Conservation (phyloP, 352 stramenopile genomes). For the Pseudoperonospora humuli region DNA sequence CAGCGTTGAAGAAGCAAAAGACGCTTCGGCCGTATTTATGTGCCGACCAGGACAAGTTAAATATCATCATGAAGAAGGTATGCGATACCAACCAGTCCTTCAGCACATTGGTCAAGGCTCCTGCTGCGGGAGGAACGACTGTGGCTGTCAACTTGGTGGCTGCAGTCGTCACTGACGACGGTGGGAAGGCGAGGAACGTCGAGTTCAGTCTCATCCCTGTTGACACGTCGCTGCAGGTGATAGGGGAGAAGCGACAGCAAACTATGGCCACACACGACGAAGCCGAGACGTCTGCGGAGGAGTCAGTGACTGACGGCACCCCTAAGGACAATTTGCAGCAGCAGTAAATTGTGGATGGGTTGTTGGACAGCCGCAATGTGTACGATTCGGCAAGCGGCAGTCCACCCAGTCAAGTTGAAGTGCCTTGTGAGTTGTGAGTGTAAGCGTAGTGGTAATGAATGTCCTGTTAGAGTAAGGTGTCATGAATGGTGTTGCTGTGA, state of each 20-base stretch:
- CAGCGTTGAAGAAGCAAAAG: constrained; percentile 50
- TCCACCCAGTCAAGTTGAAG: constrained; percentile 6
- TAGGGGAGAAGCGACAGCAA: background rate
- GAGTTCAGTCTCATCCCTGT: constrained; percentile 53
- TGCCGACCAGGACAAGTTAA: constrained; percentile 33
- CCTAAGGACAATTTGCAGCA: constrained; percentile 12
- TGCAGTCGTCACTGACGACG: constrained; percentile 41
- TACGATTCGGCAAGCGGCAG: constrained; percentile 12
- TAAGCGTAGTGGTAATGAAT: constrained; percentile 26
- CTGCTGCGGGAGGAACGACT: constrained; percentile 14
- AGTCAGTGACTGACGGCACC: constrained; percentile 24
- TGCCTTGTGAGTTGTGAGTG: constrained; percentile 17
- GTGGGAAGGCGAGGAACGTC: constrained; percentile 41
- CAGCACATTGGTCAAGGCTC: constrained; percentile 27
- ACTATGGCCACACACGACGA: constrained; percentile 9
- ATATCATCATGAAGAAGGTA: constrained; percentile 38
- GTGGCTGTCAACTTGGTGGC: constrained; percentile 39
- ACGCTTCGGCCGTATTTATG: constrained; percentile 40
- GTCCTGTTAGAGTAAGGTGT: constrained; percentile 21
- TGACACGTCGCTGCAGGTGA: constrained; percentile 7
- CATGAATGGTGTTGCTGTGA: too few species aligned
- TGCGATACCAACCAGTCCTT: constrained; percentile 35
- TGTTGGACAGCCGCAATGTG: constrained; percentile 3
- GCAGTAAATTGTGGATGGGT: constrained; percentile 5
- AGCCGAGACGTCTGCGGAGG: constrained; percentile 27